Evolutionary conservation across 1,284 basidiomycete species (phyloP), one percentile per base, ranked within the genome.

Genomic region (Acaromyces ingoldii): DNA sequence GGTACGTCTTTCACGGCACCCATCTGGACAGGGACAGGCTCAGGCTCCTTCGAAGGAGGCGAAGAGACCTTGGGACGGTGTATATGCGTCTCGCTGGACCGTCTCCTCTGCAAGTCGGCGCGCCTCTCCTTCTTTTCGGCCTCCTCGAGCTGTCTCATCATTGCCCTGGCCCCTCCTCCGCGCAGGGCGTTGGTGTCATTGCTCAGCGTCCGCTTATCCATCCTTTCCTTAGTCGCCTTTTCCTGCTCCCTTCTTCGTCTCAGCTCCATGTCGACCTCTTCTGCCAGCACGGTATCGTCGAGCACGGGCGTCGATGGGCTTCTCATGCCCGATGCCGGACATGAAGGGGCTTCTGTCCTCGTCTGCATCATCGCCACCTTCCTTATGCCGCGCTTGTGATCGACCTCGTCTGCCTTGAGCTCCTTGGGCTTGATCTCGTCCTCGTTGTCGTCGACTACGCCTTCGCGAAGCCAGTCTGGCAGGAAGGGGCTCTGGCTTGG

Each of bases 91-190:
- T 45, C 34, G 19, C 34, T 37, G 36, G 36, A 28, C 22, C 34
- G 19, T 28, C 34, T 11, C 13, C 42, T 22, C 34, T 45, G 21
- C 19, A 45, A n/a, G 6, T 25, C 34, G n/a, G 42, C 42, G 17
- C 42, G 4, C 26, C 25, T 45, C 34, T 45, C 42, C n/a, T 19
- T 28, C 34, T 25, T 22, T 28, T 45, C 42, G 17, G 42, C 42
- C 24, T 45, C 42, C 24, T 45, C 42, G 19, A 45, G 22, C 25
- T 45, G 42, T 45, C 42, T 11, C 42, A 45, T 45, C 42, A 45
- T 45, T 22, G 42, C 42, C 34, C 42, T 45, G 19, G 42, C 42
- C 21, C 42, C 42, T 34, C 42, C 42, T 3, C 42, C 42, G 5
- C 42, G 29, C 13, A 28, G 29, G 19, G 42, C 30, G 25, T n/a